Base-by-base conservation (phyloP, 2,329 filamentous ascomycete genomes). In the Aspergillus novoparasiticus region DNA sequence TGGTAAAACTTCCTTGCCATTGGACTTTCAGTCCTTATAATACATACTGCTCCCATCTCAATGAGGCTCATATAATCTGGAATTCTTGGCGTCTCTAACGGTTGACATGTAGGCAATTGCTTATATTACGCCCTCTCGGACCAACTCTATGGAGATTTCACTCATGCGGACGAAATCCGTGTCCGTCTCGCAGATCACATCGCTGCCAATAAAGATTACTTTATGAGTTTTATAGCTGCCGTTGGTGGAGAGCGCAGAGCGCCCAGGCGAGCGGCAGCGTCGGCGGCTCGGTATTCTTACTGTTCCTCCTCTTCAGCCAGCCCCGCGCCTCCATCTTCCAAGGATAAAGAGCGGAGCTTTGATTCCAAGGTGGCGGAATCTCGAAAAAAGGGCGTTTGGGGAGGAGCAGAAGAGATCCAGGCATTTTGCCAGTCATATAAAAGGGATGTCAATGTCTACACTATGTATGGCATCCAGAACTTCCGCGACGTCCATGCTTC, bases 101-200 rank as follows among this genome's bases (percentile, higher is more conserved):
- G 64, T 66, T 66, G 63, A 59, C 23, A 54, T 55, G 41, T 62
- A 90, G 89, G 88, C 69, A 90, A 90, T 79, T 90, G 89, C 76
- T 83, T 90, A 43, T 90, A 90, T 79, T 87, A 88, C 75, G 87
- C 87, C 65, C 81, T 90, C 45, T 88, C 86, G 66, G 87, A 90
- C 73, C 87, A 91, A 79, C 76, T 90, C 58, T 89, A 87, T 72
- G 88, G 87, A 66, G 77, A 85, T 71, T 85, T 88, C 71, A 79
- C 82, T 63, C 80, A 84, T 66, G 85, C 88, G 71, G 74, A 79
- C 60, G 80, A 85, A 68, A 87, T 91, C 69, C 87, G 89, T 57
- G 78, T 80, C 56, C 78, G 76, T 53, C 83, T 89, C 57, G 86
- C 90, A 67, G 76, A 84, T 63, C 86, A 90, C 74, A 89, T 91